Conservation (phyloP, 352 stramenopile genomes). For the Globisporangium carolinianum region DNA sequence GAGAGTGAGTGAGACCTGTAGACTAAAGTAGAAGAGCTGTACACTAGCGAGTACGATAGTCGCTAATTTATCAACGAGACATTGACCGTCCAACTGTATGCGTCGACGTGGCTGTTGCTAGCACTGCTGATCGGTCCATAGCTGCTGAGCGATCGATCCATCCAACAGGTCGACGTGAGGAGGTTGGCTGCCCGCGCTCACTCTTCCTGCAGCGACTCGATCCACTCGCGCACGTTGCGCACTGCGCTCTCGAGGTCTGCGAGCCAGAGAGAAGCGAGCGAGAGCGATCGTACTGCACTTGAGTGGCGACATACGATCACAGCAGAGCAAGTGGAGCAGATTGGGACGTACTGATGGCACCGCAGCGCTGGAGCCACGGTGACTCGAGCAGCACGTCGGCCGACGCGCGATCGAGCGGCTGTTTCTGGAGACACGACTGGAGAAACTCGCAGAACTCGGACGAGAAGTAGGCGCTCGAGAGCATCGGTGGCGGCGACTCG, state of each 20-base stretch:
- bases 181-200: background rate
- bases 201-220: constrained; percentile 54
- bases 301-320: too few relatives aligned
- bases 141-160: too few relatives aligned
- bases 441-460: constrained; percentile 71
- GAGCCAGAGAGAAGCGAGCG: background rate
- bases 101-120: too few relatives aligned
- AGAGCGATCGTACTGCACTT: too few relatives aligned
- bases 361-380: constrained; percentile 64
- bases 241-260: constrained; percentile 28
- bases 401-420: constrained; percentile 51
- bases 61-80: constrained; percentile 1
- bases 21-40: background rate
- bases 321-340: background rate
- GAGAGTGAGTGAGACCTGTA: constrained; percentile 4
- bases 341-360: constrained; percentile 48
- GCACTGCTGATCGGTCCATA: too few relatives aligned
- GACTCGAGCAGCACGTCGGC: constrained; percentile 61
- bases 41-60: constrained; percentile 3
- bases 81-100: too few relatives aligned
- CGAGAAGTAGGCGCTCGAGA: constrained; percentile 66
- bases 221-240: constrained; percentile 61
- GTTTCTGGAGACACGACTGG: constrained; percentile 53
- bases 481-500: constrained; percentile 55
- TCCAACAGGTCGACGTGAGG: too few relatives aligned